Percentiles rank a stretch among this genome's conserved stretches.
Evolutionary conservation across 345 rosid species (phyloP).

Genomic region (Sisymbrium altissimum): DNA sequence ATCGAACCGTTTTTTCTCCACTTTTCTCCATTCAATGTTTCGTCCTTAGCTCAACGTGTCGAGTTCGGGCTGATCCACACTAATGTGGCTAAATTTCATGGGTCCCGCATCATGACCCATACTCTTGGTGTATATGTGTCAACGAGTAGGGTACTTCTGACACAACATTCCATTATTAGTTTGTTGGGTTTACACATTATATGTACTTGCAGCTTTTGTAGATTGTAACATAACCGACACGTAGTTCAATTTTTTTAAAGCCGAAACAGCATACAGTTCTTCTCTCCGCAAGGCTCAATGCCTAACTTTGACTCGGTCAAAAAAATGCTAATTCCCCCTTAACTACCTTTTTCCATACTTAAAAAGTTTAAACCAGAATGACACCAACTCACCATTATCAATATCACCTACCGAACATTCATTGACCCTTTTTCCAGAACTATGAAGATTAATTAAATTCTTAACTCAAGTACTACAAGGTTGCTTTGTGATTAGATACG

Average conservation of each 20-base stretch:
- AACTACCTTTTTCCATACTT: slow-evolving; percentile 3
- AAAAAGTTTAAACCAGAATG: slow-evolving; percentile 16
- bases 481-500: neutral
- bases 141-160: slow-evolving; percentile 23
- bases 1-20: slow-evolving; percentile 29
- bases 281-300: neutral
- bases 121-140: slow-evolving; percentile 24
- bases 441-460: neutral
- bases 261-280: slow-evolving; percentile 4
- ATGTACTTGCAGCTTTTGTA: slow-evolving; percentile 9
- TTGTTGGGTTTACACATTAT: slow-evolving; percentile 23
- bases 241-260: slow-evolving; percentile 6
- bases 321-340: slow-evolving; percentile 10
- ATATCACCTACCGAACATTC: slow-evolving; percentile 15
- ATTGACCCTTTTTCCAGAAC: neutral
- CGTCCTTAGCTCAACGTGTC: slow-evolving; percentile 33
- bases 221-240: slow-evolving; percentile 10
- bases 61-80: slow-evolving; percentile 33
- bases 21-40: slow-evolving; percentile 32
- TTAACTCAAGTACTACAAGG: neutral
- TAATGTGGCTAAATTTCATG: slow-evolving; percentile 26
- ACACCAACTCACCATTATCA: slow-evolving; percentile 24
- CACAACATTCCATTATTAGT: slow-evolving; percentile 32
- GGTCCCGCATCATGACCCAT: slow-evolving; percentile 22
- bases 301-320: slow-evolving; percentile 37